Percentiles rank a stretch among this genome's conserved stretches.
These are phyloP conservation scores for Saccharomycopsis fermentans DNA, from an alignment of 805 yeast species.

Conservation along the genomic window DNA sequence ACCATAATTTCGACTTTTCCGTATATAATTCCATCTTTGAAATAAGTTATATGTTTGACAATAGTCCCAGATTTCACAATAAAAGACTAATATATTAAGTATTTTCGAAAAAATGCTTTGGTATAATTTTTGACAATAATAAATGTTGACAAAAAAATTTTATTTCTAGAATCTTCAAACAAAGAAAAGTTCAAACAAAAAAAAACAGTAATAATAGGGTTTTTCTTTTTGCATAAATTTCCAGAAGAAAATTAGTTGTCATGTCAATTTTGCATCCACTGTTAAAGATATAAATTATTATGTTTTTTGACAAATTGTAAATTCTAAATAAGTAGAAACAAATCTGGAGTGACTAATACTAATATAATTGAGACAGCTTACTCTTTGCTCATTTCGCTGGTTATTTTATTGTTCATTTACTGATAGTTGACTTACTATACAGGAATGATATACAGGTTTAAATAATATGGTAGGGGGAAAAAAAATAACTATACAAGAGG, in stretches of 20 bases:
- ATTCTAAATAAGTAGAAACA: no score
- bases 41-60: neutral
- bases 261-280: neutral
- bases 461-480: neutral
- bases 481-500: neutral
- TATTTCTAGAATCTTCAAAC: neutral
- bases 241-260: neutral
- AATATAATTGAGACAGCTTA: neutral
- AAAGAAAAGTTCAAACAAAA: neutral
- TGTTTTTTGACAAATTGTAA: no score
- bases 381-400: neutral
- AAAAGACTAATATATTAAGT: no score
- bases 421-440: neutral
- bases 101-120: no score
- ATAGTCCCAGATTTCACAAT: neutral
- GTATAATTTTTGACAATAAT: no score
- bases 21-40: constrained; percentile 19
- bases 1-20: constrained; percentile 18
- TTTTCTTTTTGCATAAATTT: neutral
- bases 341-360: no score
- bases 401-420: neutral
- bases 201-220: neutral
- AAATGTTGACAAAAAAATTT: neutral
- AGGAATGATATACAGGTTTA: neutral
- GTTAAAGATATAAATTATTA: no score